Evolutionary conservation across 2,329 filamentous ascomycete species (phyloP).

Genomic region (Cladophialophora carrionii): DNA sequence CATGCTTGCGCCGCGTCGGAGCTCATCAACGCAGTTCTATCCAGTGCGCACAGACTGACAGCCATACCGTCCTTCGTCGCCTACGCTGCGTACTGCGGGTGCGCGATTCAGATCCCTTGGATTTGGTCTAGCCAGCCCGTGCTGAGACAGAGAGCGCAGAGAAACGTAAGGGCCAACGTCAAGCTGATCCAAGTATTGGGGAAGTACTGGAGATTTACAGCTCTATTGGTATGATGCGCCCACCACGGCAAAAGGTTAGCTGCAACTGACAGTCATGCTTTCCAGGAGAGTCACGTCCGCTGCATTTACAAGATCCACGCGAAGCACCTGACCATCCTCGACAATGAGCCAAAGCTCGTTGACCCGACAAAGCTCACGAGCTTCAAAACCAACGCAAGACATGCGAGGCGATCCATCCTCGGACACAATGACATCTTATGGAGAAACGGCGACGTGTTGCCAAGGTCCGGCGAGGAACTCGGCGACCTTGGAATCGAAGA

Average conservation of each 20-base stretch:
- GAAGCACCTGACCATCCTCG: conserved; percentile 1
- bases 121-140: conserved; percentile 2
- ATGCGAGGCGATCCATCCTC: conserved; percentile 22
- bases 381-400: conserved; percentile 13
- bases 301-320: conserved; percentile 23
- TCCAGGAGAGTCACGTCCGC: conserved; percentile 20
- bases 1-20: conserved; percentile 17
- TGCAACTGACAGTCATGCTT: not conserved
- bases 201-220: conserved; percentile 24
- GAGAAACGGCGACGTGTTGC: not conserved
- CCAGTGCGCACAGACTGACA: not conserved
- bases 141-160: conserved; percentile 8
- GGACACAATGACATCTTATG: conserved; percentile 21
- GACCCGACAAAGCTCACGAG: conserved; percentile 10
- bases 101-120: conserved; percentile 24
- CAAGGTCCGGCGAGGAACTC: conserved; percentile 4
- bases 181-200: conserved; percentile 16
- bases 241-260: too few species aligned
- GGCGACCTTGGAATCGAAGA: conserved; percentile 8
- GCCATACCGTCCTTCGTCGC: conserved; percentile 21
- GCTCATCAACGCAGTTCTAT: conserved; percentile 15
- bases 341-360: conserved; percentile 19
- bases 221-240: conserved; percentile 13
- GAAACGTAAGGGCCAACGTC: conserved; percentile 18
- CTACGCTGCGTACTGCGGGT: conserved; percentile 20